Percentiles rank a stretch among this genome's conserved stretches.
These are phyloP conservation scores for Blastobotrys malaysiensis DNA, from an alignment of 1,139 yeast species.

Conservation along the genomic window DNA sequence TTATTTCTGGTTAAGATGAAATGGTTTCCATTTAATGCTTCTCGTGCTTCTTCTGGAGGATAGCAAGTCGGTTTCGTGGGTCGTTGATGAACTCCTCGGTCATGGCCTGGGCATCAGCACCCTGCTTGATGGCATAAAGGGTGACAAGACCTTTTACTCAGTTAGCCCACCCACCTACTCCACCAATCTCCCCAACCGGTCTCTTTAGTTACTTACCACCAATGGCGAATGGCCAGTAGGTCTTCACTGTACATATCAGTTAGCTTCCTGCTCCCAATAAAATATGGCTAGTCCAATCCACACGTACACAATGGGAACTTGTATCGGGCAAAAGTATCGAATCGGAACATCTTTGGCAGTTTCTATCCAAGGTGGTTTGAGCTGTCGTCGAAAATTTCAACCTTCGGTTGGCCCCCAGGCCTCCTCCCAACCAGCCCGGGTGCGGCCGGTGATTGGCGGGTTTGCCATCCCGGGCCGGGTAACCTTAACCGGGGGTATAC, in stretches of 20 bases:
- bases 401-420: background rate
- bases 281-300: background rate
- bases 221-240: conserved; percentile 64
- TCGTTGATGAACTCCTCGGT: conserved; percentile 62
- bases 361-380: background rate
- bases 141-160: conserved; percentile 41
- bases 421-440: background rate
- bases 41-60: conserved; percentile 15
- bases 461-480: background rate
- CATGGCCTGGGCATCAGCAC: conserved; percentile 47
- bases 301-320: conserved; percentile 15
- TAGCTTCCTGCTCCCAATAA: background rate
- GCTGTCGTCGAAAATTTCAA: background rate
- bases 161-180: too few species aligned
- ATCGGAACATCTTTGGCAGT: conserved; percentile 9
- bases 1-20: background rate
- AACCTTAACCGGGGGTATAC: background rate
- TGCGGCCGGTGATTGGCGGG: background rate
- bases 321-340: conserved; percentile 14
- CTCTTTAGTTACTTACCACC: conserved; percentile 52
- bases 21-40: conserved; percentile 8
- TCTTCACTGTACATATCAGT: conserved; percentile 38
- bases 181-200: too few species aligned
- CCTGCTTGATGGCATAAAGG: conserved; percentile 52
- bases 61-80: conserved; percentile 59